Percentiles rank a stretch among this genome's conserved stretches.
phyloP scores from a whole-genome alignment of 1,284 basidiomycete genomes.

The Vanrija sp. region DNA sequence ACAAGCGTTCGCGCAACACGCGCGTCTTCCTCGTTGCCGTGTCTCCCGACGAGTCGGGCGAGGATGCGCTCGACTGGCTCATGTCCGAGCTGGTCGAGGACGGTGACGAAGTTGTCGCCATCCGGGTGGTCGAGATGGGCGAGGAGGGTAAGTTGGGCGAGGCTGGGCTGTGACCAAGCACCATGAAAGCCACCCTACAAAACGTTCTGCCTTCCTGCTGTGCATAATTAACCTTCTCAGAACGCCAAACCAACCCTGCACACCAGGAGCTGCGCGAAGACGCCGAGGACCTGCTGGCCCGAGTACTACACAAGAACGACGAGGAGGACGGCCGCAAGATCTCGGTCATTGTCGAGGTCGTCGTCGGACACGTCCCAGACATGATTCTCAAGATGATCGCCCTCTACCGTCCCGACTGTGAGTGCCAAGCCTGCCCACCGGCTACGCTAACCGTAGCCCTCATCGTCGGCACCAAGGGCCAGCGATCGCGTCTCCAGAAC shows the following conservation, averaged over 20 bases:
- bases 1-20: conserved; percentile 71
- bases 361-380: conserved; percentile 82
- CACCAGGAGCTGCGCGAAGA: conserved; percentile 83
- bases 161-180: too few relatives aligned
- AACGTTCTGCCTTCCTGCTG: too few relatives aligned
- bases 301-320: conserved; percentile 73
- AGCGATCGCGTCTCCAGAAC: conserved; percentile 58
- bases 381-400: conserved; percentile 90
- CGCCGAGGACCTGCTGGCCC: conserved; percentile 75
- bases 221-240: conserved; percentile 42
- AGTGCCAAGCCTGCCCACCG: conserved; percentile 15
- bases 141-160: conserved; percentile 57
- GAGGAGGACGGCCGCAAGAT: conserved; percentile 81
- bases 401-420: conserved; percentile 85
- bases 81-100: conserved; percentile 83
- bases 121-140: conserved; percentile 82
- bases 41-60: conserved; percentile 80
- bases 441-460: conserved; percentile 52
- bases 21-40: conserved; percentile 88
- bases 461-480: conserved; percentile 85
- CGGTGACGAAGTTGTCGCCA: conserved; percentile 89
- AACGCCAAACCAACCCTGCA: conserved; percentile 55
- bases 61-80: conserved; percentile 81
- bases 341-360: conserved; percentile 88
- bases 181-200: too few relatives aligned